A percentile compares a stretch with the other conserved stretches of the same genome.
These are phyloP conservation scores for Stentor coeruleus DNA, from an alignment of 73 alveolate genomes.

Conservation along the genomic window DNA sequence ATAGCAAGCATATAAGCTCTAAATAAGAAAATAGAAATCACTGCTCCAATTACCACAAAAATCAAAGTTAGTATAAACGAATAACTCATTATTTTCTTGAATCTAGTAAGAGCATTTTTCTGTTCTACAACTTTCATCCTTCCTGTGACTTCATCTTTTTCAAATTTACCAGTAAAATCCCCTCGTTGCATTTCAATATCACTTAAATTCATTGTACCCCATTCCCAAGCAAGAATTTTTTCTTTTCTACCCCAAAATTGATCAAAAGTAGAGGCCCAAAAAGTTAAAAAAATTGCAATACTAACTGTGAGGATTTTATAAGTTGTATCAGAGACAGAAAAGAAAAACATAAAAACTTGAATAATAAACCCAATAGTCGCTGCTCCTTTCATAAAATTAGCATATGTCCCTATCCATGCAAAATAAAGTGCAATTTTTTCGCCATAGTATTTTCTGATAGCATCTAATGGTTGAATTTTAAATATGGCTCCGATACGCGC, in stretches of 20 bases:
- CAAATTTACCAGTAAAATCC: not conserved
- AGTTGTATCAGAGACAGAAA: not conserved
- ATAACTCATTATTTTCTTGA: not conserved
- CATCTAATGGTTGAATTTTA: constrained; percentile 28
- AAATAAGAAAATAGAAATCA: not conserved
- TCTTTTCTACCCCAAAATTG: not conserved
- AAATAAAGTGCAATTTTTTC: constrained; percentile 64
- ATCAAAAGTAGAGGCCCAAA: not conserved
- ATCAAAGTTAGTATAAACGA: not conserved
- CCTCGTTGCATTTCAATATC: not conserved
- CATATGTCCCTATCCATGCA: constrained; percentile 41
- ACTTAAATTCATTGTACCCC: not conserved
- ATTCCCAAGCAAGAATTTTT: not conserved
- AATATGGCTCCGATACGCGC: not conserved
- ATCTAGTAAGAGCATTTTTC: not conserved
- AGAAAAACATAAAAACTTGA: not conserved
- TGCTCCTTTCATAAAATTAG: not conserved
- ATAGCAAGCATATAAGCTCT: not conserved
- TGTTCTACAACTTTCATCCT: not conserved
- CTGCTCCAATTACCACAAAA: not conserved
- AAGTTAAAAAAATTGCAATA: not conserved
- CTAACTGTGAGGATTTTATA: not conserved
- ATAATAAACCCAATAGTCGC: not conserved
- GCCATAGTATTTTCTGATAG: constrained; percentile 55
- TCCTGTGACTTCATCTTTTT: constrained; percentile 4